Conservation (phyloP, 2,329 filamentous ascomycete genomes). For the Nigrograna mackinnonii region DNA sequence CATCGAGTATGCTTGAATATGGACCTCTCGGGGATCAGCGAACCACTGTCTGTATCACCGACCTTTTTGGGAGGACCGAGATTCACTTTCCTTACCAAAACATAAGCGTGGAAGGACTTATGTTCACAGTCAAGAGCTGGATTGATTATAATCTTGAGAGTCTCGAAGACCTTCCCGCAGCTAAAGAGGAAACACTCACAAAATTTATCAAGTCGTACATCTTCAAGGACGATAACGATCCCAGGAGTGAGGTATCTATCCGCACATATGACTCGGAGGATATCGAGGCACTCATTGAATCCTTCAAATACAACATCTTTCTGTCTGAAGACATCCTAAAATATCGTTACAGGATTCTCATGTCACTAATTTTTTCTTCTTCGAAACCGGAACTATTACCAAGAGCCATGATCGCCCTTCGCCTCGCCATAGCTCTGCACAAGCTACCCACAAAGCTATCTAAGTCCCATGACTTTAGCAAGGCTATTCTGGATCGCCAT, state of each 20-base stretch:
- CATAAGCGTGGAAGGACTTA: conserved; percentile 34
- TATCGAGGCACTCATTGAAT: conserved; percentile 11
- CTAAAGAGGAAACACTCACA: conserved; percentile 20
- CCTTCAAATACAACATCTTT: conserved; percentile 25
- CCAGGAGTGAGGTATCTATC: no score
- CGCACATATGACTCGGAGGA: neutral
- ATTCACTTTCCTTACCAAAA: conserved; percentile 19
- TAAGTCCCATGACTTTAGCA: conserved; percentile 19
- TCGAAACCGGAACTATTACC: conserved; percentile 16
- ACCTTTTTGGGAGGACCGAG: conserved; percentile 12
- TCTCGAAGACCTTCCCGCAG: conserved; percentile 20
- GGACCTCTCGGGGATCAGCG: conserved; percentile 51
- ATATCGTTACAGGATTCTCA: conserved; percentile 34
- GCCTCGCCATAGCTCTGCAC: conserved; percentile 24
- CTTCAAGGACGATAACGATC: no score
- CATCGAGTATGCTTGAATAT: conserved; percentile 62
- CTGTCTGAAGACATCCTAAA: conserved; percentile 27
- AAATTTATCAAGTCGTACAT: conserved; percentile 18
- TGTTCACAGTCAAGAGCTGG: conserved; percentile 38
- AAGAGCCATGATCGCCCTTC: conserved; percentile 33
- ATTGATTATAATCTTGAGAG: conserved; percentile 32
- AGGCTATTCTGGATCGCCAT: conserved; percentile 22
- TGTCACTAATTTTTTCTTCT: conserved; percentile 28
- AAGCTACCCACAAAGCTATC: conserved; percentile 19
- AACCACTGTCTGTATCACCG: conserved; percentile 39